Evolutionary conservation across 2,329 filamentous ascomycete species (phyloP).

Genomic region (Penicillium sp.): DNA sequence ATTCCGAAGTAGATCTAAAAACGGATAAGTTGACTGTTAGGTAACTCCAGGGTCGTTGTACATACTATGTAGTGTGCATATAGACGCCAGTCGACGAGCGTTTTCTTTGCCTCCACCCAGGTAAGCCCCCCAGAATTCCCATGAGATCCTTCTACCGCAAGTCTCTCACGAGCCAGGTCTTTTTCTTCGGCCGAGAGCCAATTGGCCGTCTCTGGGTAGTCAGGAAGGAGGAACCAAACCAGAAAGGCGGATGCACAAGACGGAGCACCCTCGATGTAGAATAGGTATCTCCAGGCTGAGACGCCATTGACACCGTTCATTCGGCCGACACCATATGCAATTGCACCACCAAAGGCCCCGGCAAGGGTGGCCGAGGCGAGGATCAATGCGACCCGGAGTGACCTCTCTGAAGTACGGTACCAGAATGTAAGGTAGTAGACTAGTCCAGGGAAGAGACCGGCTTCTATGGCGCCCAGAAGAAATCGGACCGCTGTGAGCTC

Average conservation of each 20-base stretch:
- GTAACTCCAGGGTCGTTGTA: neutral
- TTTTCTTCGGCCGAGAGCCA: conserved; percentile 35
- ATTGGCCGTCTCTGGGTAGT: conserved; percentile 37
- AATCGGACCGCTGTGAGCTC: conserved; percentile 18
- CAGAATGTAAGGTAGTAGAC: conserved; percentile 42
- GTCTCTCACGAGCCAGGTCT: conserved; percentile 14
- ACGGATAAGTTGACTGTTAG: neutral
- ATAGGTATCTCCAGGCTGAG: conserved; percentile 24
- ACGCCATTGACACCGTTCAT: conserved; percentile 15
- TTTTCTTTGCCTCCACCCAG: conserved; percentile 21
- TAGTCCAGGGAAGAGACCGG: conserved; percentile 29
- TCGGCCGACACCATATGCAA: conserved; percentile 55
- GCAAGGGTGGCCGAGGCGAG: conserved; percentile 58
- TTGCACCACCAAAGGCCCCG: conserved; percentile 57
- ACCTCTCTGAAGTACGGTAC: conserved; percentile 42
- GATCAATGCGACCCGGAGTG: conserved; percentile 60
- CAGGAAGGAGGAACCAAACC: conserved; percentile 36
- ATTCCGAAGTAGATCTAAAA: neutral
- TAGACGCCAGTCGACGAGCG: conserved; percentile 20
- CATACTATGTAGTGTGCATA: conserved; percentile 16
- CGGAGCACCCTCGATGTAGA: conserved; percentile 23
- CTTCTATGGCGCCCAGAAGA: conserved; percentile 21
- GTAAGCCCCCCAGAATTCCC: conserved; percentile 18
- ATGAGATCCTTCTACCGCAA: conserved; percentile 18
- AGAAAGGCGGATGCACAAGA: conserved; percentile 26